Base-by-base conservation (phyloP, 352 stramenopile species). In the Pythium sukuiense region DNA sequence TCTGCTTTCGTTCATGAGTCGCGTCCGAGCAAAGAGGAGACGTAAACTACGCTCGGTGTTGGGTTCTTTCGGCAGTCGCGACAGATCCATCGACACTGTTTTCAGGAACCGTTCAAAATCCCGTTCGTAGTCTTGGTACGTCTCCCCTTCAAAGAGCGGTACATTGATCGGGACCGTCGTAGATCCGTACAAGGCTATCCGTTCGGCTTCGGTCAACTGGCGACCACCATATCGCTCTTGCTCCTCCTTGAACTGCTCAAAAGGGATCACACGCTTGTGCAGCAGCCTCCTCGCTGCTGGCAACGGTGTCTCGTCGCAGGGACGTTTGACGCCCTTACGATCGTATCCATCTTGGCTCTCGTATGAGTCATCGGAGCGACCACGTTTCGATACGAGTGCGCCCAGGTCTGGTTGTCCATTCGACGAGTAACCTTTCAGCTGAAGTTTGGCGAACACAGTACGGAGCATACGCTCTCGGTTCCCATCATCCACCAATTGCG, bases 141-240 rank as follows among this genome's bases (percentile, higher is more conserved):
- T 67, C 46, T 80, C 70, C 8, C 68, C 58, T 2, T 67, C 60
- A 55, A 55, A 75, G 1, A 71, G 64, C 5, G 68, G 72, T 16
- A 73, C 68, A 3, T 56, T 56, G 29, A 74, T 72, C 3, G 54
- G 29, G 18, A 32, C n/a, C n/a, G 39, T 48, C 11, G 32, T 20
- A 18, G 54, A 49, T 3, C 48, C 32, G 18, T 59, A 45, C 32
- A 48, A n/a, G 33, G 30, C 20, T 7, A 30, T 32, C 2, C 39
- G 16, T 24, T 59, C 32, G 5, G 1, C 7, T 20, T 13, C 18
- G 2, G 20, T 39, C 54, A 56, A 24, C 20, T 56, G 27, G 2
- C 16, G 39, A 24, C 18, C 18, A 0, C 39, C 39, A 9, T 48
- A 24, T 24, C 39, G 39, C 16, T 48, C 39, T 5, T 24, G 13